Evolutionary conservation across 441 rosid genomes (phyloP).

Genomic region (Populus trichocarpa): DNA sequence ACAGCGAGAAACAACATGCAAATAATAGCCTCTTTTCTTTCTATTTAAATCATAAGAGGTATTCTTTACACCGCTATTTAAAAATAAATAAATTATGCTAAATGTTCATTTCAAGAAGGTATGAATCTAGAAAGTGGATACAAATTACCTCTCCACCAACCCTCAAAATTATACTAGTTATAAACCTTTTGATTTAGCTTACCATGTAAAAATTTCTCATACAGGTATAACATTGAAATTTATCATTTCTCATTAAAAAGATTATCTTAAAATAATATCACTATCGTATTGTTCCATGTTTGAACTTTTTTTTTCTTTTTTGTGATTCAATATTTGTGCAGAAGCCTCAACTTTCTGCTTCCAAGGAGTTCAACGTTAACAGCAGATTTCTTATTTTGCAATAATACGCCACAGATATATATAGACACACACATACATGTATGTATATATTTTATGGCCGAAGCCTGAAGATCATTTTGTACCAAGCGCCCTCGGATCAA

Average conservation of each 20-base stretch:
- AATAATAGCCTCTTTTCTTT: neutral
- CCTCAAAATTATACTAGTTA: no score
- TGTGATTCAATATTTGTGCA: slow-evolving; percentile 14
- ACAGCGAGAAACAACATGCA: neutral
- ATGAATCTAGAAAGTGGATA: no score
- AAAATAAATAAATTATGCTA: no score
- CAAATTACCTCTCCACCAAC: no score
- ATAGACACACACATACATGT: neutral
- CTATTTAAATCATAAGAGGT: neutral
- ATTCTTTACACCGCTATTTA: neutral
- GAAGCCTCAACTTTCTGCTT: slow-evolving; percentile 44
- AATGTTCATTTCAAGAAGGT: no score
- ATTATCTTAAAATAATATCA: neutral
- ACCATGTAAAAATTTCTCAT: neutral
- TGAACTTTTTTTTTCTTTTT: neutral
- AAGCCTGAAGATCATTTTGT: neutral
- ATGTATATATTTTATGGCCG: neutral
- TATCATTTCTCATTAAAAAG: no score
- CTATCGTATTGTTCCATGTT: neutral
- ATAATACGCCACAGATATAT: neutral
- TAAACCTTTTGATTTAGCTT: no score
- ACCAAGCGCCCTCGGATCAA: neutral
- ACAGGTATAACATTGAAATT: neutral
- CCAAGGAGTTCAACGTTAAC: slow-evolving; percentile 27
- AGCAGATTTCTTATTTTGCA: slow-evolving; percentile 15